Conservation (phyloP, 1,139 yeast genomes). For the Meyerozyma guilliermondii region DNA sequence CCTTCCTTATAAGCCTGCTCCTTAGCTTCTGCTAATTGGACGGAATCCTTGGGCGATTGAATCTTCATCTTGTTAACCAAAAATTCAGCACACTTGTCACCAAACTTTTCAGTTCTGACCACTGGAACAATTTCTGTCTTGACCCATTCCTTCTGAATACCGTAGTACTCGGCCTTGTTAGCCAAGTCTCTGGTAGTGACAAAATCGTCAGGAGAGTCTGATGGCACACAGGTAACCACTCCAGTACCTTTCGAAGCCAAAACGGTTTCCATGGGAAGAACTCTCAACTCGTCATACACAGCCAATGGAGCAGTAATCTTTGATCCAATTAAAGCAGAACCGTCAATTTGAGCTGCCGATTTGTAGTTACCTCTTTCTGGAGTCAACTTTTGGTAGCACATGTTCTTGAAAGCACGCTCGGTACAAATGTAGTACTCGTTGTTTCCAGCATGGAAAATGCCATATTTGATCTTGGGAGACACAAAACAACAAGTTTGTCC, state of each 20-base stretch:
- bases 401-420: conserved; percentile 96
- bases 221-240: conserved; percentile 97
- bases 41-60: conserved; percentile 89
- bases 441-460: conserved; percentile 85
- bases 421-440: conserved; percentile 78
- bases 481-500: conserved; percentile 99
- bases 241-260: conserved; percentile 96
- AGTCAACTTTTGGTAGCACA: conserved; percentile 91
- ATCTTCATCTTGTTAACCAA: conserved; percentile 85
- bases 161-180: conserved; percentile 89
- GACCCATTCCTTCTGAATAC: conserved; percentile 86
- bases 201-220: conserved; percentile 96
- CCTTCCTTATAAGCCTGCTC: conserved; percentile 96
- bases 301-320: conserved; percentile 84
- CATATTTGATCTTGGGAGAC: conserved; percentile 89
- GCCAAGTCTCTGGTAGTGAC: conserved; percentile 79
- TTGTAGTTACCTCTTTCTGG: conserved; percentile 80
- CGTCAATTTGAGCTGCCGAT: conserved; percentile 57
- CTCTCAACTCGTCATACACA: conserved; percentile 62
- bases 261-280: conserved; percentile 97
- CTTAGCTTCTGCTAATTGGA: conserved; percentile 85
- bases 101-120: conserved; percentile 78
- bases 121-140: conserved; percentile 66
- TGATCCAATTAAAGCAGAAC: conserved; percentile 78
- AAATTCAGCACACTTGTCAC: conserved; percentile 82